Base-by-base conservation (phyloP, 2,329 filamentous ascomycete genomes). In the Sclerotinia minor region DNA sequence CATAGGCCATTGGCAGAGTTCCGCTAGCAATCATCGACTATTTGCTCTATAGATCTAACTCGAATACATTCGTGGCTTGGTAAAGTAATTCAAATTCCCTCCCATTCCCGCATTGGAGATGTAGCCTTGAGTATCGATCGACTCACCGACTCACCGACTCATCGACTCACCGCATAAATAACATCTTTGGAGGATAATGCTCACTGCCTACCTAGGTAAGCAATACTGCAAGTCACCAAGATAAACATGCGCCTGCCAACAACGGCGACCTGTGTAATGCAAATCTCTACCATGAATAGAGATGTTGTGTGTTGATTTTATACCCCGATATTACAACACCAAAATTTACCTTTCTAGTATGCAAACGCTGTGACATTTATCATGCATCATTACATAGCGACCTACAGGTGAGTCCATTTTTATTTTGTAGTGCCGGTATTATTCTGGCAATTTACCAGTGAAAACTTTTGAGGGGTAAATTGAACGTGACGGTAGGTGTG, bases 381-480 rank as follows among this genome's bases (percentile, higher is more conserved):
- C 53, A 35, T 54, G 2, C 29, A 54, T 35, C 52, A 35, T 35
- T 13, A 8, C 19, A n/a, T 54, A n/a, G 29, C 35, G 1, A 5
- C 38, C 13, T 41, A 41, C 53, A 38, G 32, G 6, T 24, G 32
- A 38, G 5, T 17, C 21, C 53, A 38, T 6, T 13, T 55, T 55
- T 55, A 38, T n/a, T 55, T n/a, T 38, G 24, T 41, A 35, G 11
- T 6, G 7, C 24, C 58, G 44, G 26, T 24, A 15, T 49, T 61
- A 49, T 57, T 57, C 54, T 57, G 54, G 54, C 13, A 57, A 57
- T 41, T n/a, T 57, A 24, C 54, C 54, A 32, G 32, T 41, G 32
- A 57, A 38, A 57, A 57, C 11, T n/a, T 55, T 32, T 55, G 53
- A 55, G 53, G 53, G 29, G 53, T 32, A 41, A 41, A 41, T 17